Percentiles rank a stretch among this genome's conserved stretches.
These are phyloP conservation scores for Penicillium robsamsonii DNA, from an alignment of 495 filamentous ascomycete species.

Conservation along the genomic window DNA sequence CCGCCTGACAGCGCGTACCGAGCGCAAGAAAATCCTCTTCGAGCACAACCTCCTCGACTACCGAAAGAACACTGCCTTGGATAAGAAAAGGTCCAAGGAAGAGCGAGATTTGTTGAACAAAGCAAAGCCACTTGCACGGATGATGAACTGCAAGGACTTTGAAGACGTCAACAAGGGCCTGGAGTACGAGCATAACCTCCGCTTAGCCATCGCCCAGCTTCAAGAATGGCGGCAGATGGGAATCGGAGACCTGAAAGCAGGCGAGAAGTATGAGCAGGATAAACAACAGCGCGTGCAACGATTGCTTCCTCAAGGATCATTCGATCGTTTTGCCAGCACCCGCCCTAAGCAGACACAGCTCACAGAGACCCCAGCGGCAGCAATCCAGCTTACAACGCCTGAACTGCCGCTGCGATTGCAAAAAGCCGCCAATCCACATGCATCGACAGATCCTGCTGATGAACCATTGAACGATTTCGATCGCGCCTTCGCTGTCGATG, in stretches of 20 bases:
- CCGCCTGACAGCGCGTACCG: constrained; percentile 83
- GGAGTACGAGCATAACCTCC: constrained; percentile 84
- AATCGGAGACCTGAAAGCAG: constrained; percentile 77
- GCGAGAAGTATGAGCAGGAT: constrained; percentile 93
- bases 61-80: constrained; percentile 75
- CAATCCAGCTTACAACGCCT: constrained; percentile 69
- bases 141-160: constrained; percentile 94
- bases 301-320: constrained; percentile 66
- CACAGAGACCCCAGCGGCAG: constrained; percentile 68
- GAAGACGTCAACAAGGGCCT: constrained; percentile 78
- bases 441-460: constrained; percentile 32
- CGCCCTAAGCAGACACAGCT: constrained; percentile 52
- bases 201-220: constrained; percentile 83
- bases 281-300: constrained; percentile 75
- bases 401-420: constrained; percentile 66
- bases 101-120: constrained; percentile 87
- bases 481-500: constrained; percentile 42
- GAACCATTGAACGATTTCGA: constrained; percentile 43
- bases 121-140: constrained; percentile 90
- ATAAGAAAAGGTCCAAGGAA: constrained; percentile 96
- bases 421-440: constrained; percentile 36
- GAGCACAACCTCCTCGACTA: constrained; percentile 93
- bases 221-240: constrained; percentile 90
- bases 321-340: constrained; percentile 72
- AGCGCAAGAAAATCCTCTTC: constrained; percentile 94